These are phyloP conservation scores for Suhomyces choctaworum DNA, from an alignment of 1,139 yeast species.

Conservation along the genomic window DNA sequence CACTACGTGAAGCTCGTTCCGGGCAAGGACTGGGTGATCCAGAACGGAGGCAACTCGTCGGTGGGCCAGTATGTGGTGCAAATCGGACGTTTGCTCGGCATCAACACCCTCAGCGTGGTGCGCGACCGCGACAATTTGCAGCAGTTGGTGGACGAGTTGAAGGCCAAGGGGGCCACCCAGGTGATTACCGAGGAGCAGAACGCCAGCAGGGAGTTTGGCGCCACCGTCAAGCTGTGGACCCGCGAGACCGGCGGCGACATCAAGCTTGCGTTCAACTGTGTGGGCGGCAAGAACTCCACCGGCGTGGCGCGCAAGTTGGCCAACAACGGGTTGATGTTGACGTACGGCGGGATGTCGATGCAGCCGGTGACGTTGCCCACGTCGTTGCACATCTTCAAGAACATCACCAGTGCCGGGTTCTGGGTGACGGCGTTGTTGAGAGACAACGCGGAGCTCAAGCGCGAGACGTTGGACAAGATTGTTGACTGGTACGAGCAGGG, in stretches of 20 bases:
- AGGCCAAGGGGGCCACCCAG: conserved; percentile 72
- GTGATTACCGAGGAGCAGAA: conserved; percentile 90
- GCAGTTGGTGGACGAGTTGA: conserved; percentile 59
- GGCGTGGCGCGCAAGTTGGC: conserved; percentile 80
- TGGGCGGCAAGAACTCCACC: conserved; percentile 85
- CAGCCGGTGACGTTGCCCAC: conserved; percentile 92
- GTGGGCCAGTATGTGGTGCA: conserved; percentile 95
- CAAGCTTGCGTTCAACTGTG: conserved; percentile 84
- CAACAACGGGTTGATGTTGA: conserved; percentile 67
- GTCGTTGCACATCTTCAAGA: conserved; percentile 84
- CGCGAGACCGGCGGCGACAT: conserved; percentile 55
- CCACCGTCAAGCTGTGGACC: conserved; percentile 63
- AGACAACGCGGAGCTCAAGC: conserved; percentile 61
- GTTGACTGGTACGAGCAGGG: conserved; percentile 68
- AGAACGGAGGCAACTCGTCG: conserved; percentile 95
- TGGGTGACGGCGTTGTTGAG: conserved; percentile 87
- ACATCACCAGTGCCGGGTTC: conserved; percentile 82
- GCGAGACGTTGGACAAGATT: conserved; percentile 58
- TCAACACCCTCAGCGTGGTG: conserved; percentile 82
- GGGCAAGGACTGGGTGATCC: conserved; percentile 88
- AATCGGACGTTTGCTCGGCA: conserved; percentile 73
- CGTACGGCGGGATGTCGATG: conserved; percentile 98
- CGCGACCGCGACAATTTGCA: conserved; percentile 81
- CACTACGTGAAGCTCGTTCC: conserved; percentile 60
- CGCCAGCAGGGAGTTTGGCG: conserved; percentile 62